Evolutionary conservation across 768 basidiomycete species (phyloP).

Genomic region (Pholiota microspora): DNA sequence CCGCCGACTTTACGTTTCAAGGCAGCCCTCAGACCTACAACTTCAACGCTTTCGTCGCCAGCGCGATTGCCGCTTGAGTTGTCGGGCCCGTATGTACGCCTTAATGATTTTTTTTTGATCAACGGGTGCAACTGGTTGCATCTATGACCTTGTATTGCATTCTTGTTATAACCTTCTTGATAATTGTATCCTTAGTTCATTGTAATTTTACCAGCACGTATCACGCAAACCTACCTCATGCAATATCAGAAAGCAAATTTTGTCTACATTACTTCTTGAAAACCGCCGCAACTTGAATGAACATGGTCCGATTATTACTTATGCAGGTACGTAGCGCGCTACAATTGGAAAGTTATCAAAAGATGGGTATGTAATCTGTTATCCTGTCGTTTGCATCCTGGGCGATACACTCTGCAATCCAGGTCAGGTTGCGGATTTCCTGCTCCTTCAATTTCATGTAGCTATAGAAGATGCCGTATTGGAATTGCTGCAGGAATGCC

Average conservation of each 20-base stretch:
- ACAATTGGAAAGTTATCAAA: slow-evolving; percentile 39
- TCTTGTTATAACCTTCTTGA: neutral
- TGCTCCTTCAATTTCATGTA: slow-evolving; percentile 93
- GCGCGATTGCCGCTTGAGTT: slow-evolving; percentile 25
- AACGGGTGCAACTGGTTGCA: neutral
- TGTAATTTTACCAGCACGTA: neutral
- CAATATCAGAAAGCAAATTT: too few relatives aligned
- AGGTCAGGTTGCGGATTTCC: slow-evolving; percentile 84
- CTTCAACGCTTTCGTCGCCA: slow-evolving; percentile 67
- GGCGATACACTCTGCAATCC: slow-evolving; percentile 98
- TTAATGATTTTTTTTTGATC: neutral
- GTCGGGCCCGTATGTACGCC: neutral
- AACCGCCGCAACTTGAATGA: too few relatives aligned
- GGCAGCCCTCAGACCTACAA: slow-evolving; percentile 59
- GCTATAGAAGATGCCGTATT: slow-evolving; percentile 88
- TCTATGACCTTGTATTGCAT: neutral
- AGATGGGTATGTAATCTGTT: slow-evolving; percentile 91
- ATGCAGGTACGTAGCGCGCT: neutral
- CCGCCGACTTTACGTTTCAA: slow-evolving; percentile 52
- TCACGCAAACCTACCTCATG: too few relatives aligned
- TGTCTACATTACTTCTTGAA: too few relatives aligned
- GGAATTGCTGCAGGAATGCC: slow-evolving; percentile 95
- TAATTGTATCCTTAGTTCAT: neutral
- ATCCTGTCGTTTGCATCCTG: slow-evolving; percentile 96
- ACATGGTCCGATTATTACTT: slow-evolving; percentile 11